Evolutionary conservation across 495 filamentous ascomycete genomes (phyloP).

Genomic region (Aspergillus nanangensis): DNA sequence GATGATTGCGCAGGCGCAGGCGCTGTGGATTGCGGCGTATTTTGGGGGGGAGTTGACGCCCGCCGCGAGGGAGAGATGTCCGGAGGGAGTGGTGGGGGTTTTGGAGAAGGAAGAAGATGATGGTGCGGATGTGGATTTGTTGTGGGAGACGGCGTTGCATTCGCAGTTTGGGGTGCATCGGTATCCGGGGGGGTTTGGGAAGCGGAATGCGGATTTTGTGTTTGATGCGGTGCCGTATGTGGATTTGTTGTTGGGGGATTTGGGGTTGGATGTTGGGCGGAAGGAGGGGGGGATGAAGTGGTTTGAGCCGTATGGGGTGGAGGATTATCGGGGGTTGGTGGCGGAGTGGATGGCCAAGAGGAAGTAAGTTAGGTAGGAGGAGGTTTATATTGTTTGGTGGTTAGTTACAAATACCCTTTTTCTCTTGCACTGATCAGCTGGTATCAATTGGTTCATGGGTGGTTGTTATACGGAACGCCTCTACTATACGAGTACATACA

Average conservation of each 20-base stretch:
- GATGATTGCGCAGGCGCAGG: slow-evolving; percentile 61
- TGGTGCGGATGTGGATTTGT: slow-evolving; percentile 20
- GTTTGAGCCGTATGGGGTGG: slow-evolving; percentile 51
- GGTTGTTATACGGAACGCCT: slow-evolving; percentile 4
- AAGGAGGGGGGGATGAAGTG: slow-evolving; percentile 45
- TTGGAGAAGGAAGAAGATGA: neutral
- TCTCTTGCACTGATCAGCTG: neutral
- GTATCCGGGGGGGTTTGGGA: slow-evolving; percentile 60
- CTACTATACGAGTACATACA: slow-evolving; percentile 5
- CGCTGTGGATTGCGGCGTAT: slow-evolving; percentile 69
- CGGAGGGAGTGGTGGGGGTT: slow-evolving; percentile 8
- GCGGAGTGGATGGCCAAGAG: slow-evolving; percentile 40
- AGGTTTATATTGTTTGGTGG: too few species aligned
- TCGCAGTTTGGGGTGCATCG: slow-evolving; percentile 66
- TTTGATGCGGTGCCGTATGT: slow-evolving; percentile 78
- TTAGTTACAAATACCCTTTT: too few species aligned
- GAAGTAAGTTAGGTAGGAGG: neutral
- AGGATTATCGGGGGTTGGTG: slow-evolving; percentile 58
- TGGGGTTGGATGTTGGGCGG: slow-evolving; percentile 48
- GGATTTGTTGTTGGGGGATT: slow-evolving; percentile 63
- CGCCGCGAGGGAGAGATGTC: slow-evolving; percentile 22
- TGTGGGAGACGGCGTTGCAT: slow-evolving; percentile 58
- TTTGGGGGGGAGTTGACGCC: slow-evolving; percentile 40
- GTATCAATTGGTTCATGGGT: neutral
- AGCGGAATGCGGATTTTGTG: slow-evolving; percentile 63